Percentiles rank a stretch among this genome's conserved stretches.
phyloP scores from a whole-genome alignment of 345 rosid genomes.

The Populus pruinosa region DNA sequence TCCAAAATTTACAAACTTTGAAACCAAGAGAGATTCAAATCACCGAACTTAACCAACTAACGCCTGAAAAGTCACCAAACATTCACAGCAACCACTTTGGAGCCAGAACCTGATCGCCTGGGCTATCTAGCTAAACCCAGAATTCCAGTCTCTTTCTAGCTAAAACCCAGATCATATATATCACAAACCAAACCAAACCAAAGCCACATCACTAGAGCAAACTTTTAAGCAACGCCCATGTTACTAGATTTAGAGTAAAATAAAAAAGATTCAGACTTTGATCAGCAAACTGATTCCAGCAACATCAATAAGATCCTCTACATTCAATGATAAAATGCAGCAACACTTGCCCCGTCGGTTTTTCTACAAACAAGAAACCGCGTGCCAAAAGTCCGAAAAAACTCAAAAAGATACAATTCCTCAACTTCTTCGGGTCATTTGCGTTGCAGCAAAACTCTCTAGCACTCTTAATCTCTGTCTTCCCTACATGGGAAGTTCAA shows the following conservation, averaged over 20 bases:
- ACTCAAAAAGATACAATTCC: not conserved
- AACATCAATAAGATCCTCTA: not conserved
- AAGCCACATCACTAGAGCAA: constrained; percentile 14
- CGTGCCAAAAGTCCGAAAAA: not conserved
- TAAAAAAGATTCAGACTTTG: not conserved
- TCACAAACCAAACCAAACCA: constrained; percentile 14
- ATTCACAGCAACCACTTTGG: constrained; percentile 7
- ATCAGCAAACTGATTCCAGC: constrained; percentile 2
- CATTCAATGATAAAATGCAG: constrained; percentile 17
- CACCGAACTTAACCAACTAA: constrained; percentile 49
- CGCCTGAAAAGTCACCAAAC: constrained; percentile 17
- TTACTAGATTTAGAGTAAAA: not conserved
- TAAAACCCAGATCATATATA: constrained; percentile 24
- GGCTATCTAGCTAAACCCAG: constrained; percentile 1
- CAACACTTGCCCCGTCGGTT: not conserved
- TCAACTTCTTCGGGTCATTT: not conserved
- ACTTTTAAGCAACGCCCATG: constrained; percentile 11
- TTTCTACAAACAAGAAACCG: not conserved
- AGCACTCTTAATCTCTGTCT: not conserved
- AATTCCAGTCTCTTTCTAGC: constrained; percentile 2
- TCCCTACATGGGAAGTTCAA: not conserved
- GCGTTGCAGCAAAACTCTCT: not conserved
- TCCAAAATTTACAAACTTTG: constrained; percentile 15
- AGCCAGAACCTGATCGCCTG: not conserved
- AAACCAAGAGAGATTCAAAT: constrained; percentile 14